A percentile compares a stretch with the other conserved stretches of the same genome.
phyloP scores from a whole-genome alignment of 1,284 basidiomycete species.

The Meripilus lineatus region DNA sequence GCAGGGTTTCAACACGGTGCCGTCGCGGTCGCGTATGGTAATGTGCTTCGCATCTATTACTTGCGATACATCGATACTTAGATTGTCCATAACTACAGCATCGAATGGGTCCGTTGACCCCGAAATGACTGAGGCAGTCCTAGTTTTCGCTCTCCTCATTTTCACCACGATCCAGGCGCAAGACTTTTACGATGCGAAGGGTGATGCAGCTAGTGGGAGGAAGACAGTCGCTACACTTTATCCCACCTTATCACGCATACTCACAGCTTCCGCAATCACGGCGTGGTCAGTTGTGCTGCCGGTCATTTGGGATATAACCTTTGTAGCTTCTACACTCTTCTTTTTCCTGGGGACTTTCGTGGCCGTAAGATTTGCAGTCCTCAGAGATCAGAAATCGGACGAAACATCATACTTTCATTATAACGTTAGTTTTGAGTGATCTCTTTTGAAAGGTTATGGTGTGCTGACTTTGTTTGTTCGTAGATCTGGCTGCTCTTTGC shows the following conservation, averaged over 20 bases:
- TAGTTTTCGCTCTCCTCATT: slow-evolving; percentile 22
- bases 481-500: too few species aligned
- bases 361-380: slow-evolving; percentile 12
- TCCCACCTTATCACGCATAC: slow-evolving; percentile 16
- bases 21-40: slow-evolving; percentile 11
- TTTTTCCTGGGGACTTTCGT: slow-evolving; percentile 10
- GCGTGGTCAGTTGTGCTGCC: slow-evolving; percentile 10
- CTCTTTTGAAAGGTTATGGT: too few species aligned
- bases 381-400: too few species aligned
- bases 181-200: slow-evolving; percentile 36
- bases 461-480: too few species aligned
- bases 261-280: slow-evolving; percentile 4
- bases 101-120: too few species aligned
- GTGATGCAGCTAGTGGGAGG: slow-evolving; percentile 30
- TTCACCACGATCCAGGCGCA: slow-evolving; percentile 36
- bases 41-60: too few species aligned
- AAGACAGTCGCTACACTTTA: slow-evolving; percentile 32
- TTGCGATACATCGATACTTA: too few species aligned
- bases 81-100: too few species aligned
- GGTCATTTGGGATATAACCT: slow-evolving; percentile 6
- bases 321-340: slow-evolving; percentile 2
- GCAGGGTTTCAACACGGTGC: slow-evolving; percentile 32
- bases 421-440: too few species aligned
- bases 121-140: slow-evolving; percentile 19
- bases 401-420: too few species aligned